Base-by-base conservation (phyloP, 441 rosid genomes). In the Macaranga tanarius region DNA sequence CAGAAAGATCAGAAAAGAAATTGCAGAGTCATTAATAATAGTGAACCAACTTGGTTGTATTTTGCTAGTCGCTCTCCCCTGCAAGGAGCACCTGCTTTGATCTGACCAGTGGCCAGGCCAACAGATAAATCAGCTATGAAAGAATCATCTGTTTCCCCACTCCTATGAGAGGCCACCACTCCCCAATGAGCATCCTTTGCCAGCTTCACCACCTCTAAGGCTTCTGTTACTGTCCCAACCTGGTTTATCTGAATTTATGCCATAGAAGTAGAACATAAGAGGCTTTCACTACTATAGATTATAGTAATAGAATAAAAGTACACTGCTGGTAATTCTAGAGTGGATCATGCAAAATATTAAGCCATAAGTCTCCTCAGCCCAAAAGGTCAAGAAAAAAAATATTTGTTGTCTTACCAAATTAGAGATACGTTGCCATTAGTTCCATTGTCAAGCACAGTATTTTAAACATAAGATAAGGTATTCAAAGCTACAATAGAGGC, bases 61-160 rank as follows among this genome's bases (percentile, higher is more conserved):
- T 95, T 95, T 60, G 91, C 91, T 61, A 92, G 76, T 59, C 98
- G 86, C 83, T 95, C 99, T 77, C 99, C 98, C 73, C 99, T 84
- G 86, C 95, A 91, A 75, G 99, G 98, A 82, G 98, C 99, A 74
- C 99, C 99, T 61, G 97, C 90, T 84, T 92, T 92, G 73, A 95
- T 90, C 83, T 87, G 96, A 77, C 93, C 96, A 5, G 95, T 81
- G 52, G 88, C 82, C 52, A 95, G 82, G 67, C 97, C 99, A 63
- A 95, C 97, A 23, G 97, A 86, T 72, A 95, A 85, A 84, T 95
- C 97, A 8, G 98, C 87, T 68, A 91, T 89, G 84, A 92, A 92
- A 76, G 97, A 84, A 76, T 95, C 99, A 74, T 87, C 90, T 44
- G 92, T 92, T 84, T 95, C 98, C 62, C 99, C 98, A 79, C 88